A percentile compares a stretch with the other conserved stretches of the same genome.
These are phyloP conservation scores for Trichoderma parareesei DNA, from an alignment of 495 filamentous ascomycete genomes.

Conservation along the genomic window DNA sequence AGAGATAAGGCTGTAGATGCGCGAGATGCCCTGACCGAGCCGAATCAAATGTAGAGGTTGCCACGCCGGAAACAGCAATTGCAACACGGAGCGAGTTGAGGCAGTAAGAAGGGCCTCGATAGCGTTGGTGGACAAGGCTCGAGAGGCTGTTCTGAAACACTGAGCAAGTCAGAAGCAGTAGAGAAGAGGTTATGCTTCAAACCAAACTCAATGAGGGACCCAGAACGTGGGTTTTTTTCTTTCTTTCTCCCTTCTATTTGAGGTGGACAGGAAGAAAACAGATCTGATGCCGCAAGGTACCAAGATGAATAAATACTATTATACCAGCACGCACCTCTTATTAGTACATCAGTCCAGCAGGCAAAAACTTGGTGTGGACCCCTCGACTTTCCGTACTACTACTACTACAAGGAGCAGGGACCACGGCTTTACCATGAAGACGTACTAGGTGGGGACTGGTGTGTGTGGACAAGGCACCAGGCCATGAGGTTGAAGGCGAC, in stretches of 20 bases:
- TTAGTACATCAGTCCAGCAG: not conserved
- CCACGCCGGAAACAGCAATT: not conserved
- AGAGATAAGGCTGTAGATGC: not conserved
- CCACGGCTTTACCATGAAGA: no score
- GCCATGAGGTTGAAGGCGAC: no score
- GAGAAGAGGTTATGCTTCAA: not conserved
- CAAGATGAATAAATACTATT: not conserved
- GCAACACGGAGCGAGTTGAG: not conserved
- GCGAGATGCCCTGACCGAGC: not conserved
- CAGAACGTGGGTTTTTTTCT: not conserved
- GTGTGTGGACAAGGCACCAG: no score
- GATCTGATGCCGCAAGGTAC: slow-evolving; percentile 3
- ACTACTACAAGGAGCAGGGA: no score
- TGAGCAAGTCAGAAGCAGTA: not conserved
- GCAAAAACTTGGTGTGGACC: no score
- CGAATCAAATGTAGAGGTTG: not conserved
- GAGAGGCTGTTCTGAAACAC: not conserved
- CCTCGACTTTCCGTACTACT: no score
- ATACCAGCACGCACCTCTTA: no score
- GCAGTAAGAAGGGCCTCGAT: not conserved
- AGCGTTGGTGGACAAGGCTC: not conserved
- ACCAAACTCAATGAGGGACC: not conserved
- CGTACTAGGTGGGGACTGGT: no score
- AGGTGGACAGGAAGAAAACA: not conserved
- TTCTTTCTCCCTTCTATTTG: no score